Percentiles rank a stretch among this genome's conserved stretches.
phyloP scores from a whole-genome alignment of 257 asterid species.

The Nicotiana obtusifolia region DNA sequence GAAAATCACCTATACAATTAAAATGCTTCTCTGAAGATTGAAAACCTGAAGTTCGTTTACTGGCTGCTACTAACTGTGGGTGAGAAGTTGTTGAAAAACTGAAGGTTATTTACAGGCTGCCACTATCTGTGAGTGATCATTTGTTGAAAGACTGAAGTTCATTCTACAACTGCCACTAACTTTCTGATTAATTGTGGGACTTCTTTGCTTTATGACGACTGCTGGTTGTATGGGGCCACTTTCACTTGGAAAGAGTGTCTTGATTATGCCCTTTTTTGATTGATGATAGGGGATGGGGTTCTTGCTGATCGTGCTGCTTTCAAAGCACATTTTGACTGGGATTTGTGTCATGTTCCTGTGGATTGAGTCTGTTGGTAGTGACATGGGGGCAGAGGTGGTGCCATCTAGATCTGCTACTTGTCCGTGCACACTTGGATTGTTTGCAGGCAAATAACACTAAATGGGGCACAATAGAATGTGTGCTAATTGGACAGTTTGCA shows the following conservation, averaged over 20 bases:
- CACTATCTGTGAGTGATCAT: not conserved
- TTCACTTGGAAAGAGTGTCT: not conserved
- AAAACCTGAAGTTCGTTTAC: not conserved
- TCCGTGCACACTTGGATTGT: not conserved
- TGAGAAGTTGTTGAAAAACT: not conserved
- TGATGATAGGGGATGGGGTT: not conserved
- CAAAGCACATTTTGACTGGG: not conserved
- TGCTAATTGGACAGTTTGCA: not conserved
- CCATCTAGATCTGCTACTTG: not conserved
- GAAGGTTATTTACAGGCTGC: conserved; percentile 1
- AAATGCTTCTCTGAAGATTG: conserved; percentile 1
- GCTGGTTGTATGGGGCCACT: not conserved
- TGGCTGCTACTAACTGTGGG: not conserved
- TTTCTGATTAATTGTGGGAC: not conserved
- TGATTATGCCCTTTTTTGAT: not conserved
- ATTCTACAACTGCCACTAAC: not conserved
- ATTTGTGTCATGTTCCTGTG: not conserved
- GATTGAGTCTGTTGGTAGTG: not conserved
- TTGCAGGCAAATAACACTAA: not conserved
- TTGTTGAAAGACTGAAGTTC: not conserved
- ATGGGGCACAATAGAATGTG: not conserved
- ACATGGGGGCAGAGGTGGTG: not conserved
- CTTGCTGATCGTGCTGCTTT: conserved; percentile 1
- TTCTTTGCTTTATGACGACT: not conserved
- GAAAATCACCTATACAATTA: not conserved